Conservation (phyloP, 345 rosid species). For the Cardamine resedifolia region DNA sequence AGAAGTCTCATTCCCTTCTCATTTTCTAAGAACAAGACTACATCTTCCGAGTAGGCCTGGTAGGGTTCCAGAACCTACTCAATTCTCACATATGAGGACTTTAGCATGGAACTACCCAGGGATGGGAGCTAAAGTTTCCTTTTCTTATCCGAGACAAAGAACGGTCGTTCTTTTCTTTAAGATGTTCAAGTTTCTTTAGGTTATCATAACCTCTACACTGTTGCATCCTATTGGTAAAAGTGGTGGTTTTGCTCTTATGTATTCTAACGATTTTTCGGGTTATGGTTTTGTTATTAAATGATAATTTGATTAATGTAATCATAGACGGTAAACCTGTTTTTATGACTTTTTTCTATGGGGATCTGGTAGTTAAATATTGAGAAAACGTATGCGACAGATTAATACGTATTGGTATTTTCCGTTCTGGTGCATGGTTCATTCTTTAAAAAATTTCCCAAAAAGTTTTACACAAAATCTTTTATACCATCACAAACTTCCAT, state of each 20-base stretch:
- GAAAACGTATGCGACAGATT: no score
- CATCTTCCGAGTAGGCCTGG: background rate
- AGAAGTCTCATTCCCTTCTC: no score
- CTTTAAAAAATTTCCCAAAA: no score
- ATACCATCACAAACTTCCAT: background rate
- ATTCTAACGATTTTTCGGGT: background rate
- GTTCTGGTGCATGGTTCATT: background rate
- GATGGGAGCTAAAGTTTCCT: background rate
- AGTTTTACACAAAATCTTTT: background rate
- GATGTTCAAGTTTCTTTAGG: background rate
- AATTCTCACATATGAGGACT: background rate
- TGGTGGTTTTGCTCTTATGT: background rate
- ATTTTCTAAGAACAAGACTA: no score
- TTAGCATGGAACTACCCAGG: background rate
- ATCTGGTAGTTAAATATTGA: background rate
- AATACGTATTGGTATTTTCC: background rate
- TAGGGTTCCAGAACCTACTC: no score
- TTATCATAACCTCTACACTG: background rate
- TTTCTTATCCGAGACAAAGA: background rate
- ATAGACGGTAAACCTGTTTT: no score
- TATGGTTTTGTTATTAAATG: background rate
- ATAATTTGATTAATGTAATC: no score
- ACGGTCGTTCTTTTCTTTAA: no score
- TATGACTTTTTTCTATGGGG: background rate
- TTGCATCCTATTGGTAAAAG: background rate